Evolutionary conservation across 1,284 basidiomycete genomes (phyloP).

Genomic region (Trichosporon sp.): DNA sequence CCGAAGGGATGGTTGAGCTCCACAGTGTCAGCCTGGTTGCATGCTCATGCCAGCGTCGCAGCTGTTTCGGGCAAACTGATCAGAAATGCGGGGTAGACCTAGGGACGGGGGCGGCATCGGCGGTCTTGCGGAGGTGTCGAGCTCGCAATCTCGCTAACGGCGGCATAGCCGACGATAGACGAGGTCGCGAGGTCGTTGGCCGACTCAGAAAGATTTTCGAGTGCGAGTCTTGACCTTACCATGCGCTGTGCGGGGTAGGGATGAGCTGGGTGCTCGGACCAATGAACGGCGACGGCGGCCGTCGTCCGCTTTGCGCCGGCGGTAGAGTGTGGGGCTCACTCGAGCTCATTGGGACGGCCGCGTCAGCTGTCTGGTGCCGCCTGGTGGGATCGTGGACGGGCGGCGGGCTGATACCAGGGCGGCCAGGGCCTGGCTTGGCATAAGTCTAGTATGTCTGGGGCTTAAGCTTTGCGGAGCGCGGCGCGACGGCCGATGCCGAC

Average conservation of each 20-base stretch:
- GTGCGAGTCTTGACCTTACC: not conserved
- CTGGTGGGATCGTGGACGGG: too few species aligned
- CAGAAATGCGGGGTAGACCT: not conserved
- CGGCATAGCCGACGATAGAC: not conserved
- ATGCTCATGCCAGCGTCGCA: not conserved
- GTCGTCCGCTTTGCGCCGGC: slow-evolving; percentile 12
- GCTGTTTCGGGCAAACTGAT: slow-evolving; percentile 4
- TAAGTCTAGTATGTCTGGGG: too few species aligned
- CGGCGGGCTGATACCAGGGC: not conserved
- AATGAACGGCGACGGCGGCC: not conserved
- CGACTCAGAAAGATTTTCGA: not conserved
- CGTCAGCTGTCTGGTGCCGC: not conserved
- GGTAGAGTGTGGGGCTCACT: slow-evolving; percentile 11
- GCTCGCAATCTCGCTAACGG: not conserved
- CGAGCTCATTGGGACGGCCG: not conserved
- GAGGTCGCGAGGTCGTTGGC: not conserved
- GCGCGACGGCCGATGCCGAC: slow-evolving; percentile 13
- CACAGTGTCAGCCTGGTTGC: not conserved
- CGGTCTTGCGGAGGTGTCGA: not conserved
- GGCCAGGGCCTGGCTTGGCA: not conserved
- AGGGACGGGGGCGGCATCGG: too few species aligned
- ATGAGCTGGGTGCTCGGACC: not conserved
- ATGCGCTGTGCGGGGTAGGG: not conserved
- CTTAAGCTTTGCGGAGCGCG: not conserved
- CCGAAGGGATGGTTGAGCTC: not conserved